Percentiles rank a stretch among this genome's conserved stretches.
Conservation (phyloP, 331 rosid genomes). For the Quercus tomentella region DNA sequence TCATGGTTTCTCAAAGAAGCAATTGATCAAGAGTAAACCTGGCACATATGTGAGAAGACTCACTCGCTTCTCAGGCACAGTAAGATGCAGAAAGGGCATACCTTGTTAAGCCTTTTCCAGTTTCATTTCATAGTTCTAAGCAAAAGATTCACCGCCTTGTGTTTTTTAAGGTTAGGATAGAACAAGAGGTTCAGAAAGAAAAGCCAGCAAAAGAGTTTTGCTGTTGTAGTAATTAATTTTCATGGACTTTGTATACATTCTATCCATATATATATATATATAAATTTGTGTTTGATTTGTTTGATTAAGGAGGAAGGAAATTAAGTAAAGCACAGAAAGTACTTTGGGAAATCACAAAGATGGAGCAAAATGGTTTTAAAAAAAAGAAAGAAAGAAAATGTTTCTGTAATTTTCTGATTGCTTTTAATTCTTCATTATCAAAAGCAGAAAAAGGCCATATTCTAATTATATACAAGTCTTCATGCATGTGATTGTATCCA, state of each 20-base stretch:
- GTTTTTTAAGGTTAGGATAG: not conserved
- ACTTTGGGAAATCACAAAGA: no score
- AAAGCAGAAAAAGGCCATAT: not conserved
- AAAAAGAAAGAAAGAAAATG: not conserved
- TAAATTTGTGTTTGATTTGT: no score
- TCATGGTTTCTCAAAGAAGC: constrained; percentile 25
- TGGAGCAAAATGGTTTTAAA: no score
- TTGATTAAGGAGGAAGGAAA: no score
- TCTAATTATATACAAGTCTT: no score
- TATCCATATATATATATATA: not conserved
- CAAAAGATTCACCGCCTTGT: not conserved
- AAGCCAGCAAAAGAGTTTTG: not conserved
- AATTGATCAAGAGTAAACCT: constrained; percentile 50
- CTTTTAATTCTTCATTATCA: not conserved
- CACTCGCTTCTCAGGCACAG: constrained; percentile 45
- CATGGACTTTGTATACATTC: not conserved
- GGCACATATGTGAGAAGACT: constrained; percentile 43
- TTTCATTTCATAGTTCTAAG: not conserved
- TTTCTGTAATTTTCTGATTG: not conserved
- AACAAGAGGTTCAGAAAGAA: not conserved
- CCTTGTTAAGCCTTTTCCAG: constrained; percentile 3
- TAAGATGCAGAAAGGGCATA: constrained; percentile 20
- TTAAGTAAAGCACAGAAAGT: no score
- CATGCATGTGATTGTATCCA: no score
- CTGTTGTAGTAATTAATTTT: not conserved